These are phyloP conservation scores for Apophysomyces ossiformis DNA, from an alignment of 371 early-diverging fungal species.

Conservation along the genomic window DNA sequence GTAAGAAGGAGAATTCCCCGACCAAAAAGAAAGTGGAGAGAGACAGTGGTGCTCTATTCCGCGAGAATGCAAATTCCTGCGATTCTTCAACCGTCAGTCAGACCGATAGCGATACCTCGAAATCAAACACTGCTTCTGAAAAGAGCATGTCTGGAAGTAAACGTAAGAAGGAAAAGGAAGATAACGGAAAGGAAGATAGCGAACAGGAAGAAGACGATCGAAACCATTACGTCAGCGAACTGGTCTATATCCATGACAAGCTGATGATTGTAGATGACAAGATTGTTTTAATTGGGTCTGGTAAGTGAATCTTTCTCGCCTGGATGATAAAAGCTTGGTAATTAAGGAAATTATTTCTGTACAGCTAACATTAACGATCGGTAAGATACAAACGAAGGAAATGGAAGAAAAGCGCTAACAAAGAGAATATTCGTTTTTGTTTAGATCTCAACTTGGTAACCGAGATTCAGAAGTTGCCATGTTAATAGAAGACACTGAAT, in stretches of 20 bases:
- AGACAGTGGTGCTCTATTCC: constrained; percentile 17
- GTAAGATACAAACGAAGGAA: constrained; percentile 11
- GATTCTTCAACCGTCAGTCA: background rate
- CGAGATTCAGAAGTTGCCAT: constrained; percentile 93
- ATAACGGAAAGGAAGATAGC: constrained; percentile 1
- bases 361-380: constrained; percentile 51
- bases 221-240: constrained; percentile 74
- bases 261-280: constrained; percentile 91
- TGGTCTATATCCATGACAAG: constrained; percentile 92
- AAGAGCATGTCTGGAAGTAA: background rate
- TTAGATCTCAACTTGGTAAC: constrained; percentile 86
- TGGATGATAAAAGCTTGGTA: background rate
- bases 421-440: constrained; percentile 18
- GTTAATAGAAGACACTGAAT: constrained; percentile 80
- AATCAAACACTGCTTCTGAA: background rate
- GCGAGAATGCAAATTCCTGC: background rate
- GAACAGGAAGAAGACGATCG: constrained; percentile 25
- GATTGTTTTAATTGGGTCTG: constrained; percentile 82
- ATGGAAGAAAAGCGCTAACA: background rate
- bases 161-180: constrained; percentile 1
- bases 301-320: constrained; percentile 29
- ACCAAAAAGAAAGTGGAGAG: constrained; percentile 4
- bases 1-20: background rate
- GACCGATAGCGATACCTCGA: background rate
- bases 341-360: background rate